Base-by-base conservation (phyloP, 2,329 filamentous ascomycete species). In the Colletotrichum acutatum region DNA sequence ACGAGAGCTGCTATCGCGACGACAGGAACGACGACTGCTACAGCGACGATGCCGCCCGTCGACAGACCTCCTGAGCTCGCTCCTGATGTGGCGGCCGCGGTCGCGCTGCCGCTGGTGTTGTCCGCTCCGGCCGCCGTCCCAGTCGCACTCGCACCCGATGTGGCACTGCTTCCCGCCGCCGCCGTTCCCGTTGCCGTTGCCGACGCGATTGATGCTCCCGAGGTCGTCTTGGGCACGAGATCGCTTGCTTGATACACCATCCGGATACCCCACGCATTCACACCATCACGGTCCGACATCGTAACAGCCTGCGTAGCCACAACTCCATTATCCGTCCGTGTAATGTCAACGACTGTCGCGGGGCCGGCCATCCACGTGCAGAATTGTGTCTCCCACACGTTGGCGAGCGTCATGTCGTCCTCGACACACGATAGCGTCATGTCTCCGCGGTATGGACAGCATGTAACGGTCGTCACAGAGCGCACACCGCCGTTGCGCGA, bases 401-500 rank as follows among this genome's bases (percentile, higher is more conserved):
- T 59, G 1, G 56, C 46, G 1, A 78, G 59, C 2, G 74, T 75
- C 60, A 71, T 42, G 1, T 77, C 74, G 24, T 77, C 68, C 16
- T 70, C 68, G n/a, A 78, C 75, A 37, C 76, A 78, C 0, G 63
- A 71, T 19, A 79, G 34, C 1, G 68, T 75, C 11, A 78, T 74
- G 42, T 73, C 71, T 56, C 59, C 75, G 9, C 74, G 65, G 69
- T 59, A 63, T 0, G 77, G 78, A 22, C 77, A 79, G 59, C 78
- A 79, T 2, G 77, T 79, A 7, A 79, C 76, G 3, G 78, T 79
- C 11, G 77, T 78, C 64, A 79, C 74, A 53, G 72, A 74, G n/a
- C 60, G 63, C 14, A 78, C 75, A 12, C 75, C 76, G 2, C 64
- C 67, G 57, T 72, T 77, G 28, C 77, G 76, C 19, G 78, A 78